Conservation (phyloP, 495 filamentous ascomycete species). For the Polyplosphaeria fusca region DNA sequence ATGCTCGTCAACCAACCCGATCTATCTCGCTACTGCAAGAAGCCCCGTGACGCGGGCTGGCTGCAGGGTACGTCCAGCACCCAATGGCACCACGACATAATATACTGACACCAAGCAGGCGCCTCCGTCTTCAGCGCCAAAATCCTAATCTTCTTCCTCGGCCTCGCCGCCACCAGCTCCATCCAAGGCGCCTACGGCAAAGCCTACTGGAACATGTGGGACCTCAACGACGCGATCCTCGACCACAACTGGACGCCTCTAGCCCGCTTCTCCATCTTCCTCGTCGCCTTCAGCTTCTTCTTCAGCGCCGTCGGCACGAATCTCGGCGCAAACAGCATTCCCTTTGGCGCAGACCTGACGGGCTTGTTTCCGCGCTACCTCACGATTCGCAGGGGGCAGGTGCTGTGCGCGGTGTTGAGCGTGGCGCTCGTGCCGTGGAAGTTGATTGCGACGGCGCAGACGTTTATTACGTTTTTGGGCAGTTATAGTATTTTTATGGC, state of each 20-base stretch:
- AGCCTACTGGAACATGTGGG: slow-evolving; percentile 26
- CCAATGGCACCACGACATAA: too few species aligned
- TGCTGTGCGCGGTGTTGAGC: slow-evolving; percentile 39
- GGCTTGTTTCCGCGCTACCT: slow-evolving; percentile 39
- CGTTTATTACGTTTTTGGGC: slow-evolving; percentile 41
- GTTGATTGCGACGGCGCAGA: slow-evolving; percentile 36
- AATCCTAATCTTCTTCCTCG: slow-evolving; percentile 15
- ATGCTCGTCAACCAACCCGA: slow-evolving; percentile 16
- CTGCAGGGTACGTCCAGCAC: too few species aligned
- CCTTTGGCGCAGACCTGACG: slow-evolving; percentile 40
- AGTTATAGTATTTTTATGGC: slow-evolving; percentile 42
- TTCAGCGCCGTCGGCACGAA: slow-evolving; percentile 18
- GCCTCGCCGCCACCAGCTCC: slow-evolving; percentile 4
- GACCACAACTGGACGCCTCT: slow-evolving; percentile 17
- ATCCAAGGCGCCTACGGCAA: slow-evolving; percentile 9
- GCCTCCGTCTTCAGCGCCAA: slow-evolving; percentile 11
- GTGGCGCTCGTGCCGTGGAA: slow-evolving; percentile 43
- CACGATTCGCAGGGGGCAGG: slow-evolving; percentile 38
- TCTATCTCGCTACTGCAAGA: slow-evolving; percentile 12
- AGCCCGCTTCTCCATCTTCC: slow-evolving; percentile 15
- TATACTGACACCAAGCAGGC: too few species aligned
- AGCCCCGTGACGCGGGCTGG: slow-evolving; percentile 12
- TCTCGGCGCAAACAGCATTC: slow-evolving; percentile 35
- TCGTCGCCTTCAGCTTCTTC: slow-evolving; percentile 9
- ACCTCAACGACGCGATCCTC: slow-evolving; percentile 18